Evolutionary conservation across 306 rosid genomes (phyloP), one percentile per base, ranked within the genome.

Genomic region (Abrus pulchellus): DNA sequence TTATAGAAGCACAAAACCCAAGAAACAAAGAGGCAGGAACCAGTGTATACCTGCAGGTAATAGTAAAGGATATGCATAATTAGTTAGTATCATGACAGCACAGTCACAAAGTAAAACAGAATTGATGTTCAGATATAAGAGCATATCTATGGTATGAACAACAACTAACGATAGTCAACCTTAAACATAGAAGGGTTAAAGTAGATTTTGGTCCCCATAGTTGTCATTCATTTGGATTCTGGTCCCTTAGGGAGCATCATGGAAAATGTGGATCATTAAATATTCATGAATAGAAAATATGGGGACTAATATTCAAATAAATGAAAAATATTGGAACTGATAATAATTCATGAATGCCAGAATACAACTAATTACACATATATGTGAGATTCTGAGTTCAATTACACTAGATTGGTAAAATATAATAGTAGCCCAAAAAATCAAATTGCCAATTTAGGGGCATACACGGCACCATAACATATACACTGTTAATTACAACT

Each of bases 1-100:
- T 93, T 57, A 95, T 93, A 68, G 99, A 90, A 88, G 99, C 97
- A 85, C 98, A 80, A 89, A 95, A 95, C 20, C 98, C 98, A 64
- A 95, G 86, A 88, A 90, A 93, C 83, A 95, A 38, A 61, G 99
- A 88, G 61, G 97, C 98, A 12, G 99, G 99, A 78, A 93, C 87
- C 96, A 95, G 84, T 41, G 99, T 95, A 81, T 87, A 95, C 99
- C 99, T 95, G 85, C 82, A 84, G 63, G 33, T 44, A 62, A 11
- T 33, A 47, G 49, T 75, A 62, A 82, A 80, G 71, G n/a, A 66
- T 67, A 29, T 77, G 65, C 53, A 50, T 52, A 60, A 45, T 9
- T 27, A 36, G 47, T 72, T 65, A n/a, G 61, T 14, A 48, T 48
- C 41, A 60, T 57, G 53, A 44, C 61, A 61, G 48, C 11, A 60